A percentile compares a stretch with the other conserved stretches of the same genome.
Conservation (phyloP, 257 asterid genomes). For the Striga asiatica region DNA sequence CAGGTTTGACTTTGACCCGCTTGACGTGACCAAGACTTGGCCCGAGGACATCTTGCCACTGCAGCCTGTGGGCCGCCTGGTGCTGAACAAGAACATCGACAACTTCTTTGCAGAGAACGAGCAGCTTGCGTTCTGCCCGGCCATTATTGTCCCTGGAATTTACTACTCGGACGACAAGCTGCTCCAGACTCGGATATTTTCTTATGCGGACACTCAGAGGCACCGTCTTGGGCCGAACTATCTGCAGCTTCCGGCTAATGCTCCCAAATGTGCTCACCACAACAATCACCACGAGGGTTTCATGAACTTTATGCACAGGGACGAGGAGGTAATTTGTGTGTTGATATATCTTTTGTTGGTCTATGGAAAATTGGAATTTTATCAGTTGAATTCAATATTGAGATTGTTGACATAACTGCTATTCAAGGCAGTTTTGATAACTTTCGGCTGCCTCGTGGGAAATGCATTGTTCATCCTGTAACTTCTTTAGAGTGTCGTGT, state of each 20-base stretch:
- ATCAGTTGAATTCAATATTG: too few relatives aligned
- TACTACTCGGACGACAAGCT: slow-evolving; percentile 59
- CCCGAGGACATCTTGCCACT: slow-evolving; percentile 88
- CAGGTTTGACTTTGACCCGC: slow-evolving; percentile 88
- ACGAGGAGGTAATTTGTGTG: slow-evolving; percentile 46
- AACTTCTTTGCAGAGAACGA: slow-evolving; percentile 76
- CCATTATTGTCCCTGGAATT: slow-evolving; percentile 51
- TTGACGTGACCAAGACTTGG: slow-evolving; percentile 91
- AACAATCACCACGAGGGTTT: slow-evolving; percentile 68
- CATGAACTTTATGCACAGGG: slow-evolving; percentile 75
- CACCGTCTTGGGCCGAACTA: slow-evolving; percentile 82
- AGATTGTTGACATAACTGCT: too few relatives aligned
- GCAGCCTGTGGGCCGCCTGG: slow-evolving; percentile 98
- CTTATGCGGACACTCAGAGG: slow-evolving; percentile 69
- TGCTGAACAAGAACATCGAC: slow-evolving; percentile 80
- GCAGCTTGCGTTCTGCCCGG: slow-evolving; percentile 61
- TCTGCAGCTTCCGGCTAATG: slow-evolving; percentile 63
- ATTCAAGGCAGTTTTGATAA: too few relatives aligned
- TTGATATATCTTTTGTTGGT: too few relatives aligned
- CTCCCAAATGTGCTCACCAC: slow-evolving; percentile 59
- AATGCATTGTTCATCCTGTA: neutral
- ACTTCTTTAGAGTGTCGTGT: neutral
- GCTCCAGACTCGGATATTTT: slow-evolving; percentile 53
- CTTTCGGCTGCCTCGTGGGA: neutral
- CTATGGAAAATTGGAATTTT: too few relatives aligned